A percentile compares a stretch with the other conserved stretches of the same genome.
Conservation (phyloP, 2,329 filamentous ascomycete species). For the Helminthosporium solani region DNA sequence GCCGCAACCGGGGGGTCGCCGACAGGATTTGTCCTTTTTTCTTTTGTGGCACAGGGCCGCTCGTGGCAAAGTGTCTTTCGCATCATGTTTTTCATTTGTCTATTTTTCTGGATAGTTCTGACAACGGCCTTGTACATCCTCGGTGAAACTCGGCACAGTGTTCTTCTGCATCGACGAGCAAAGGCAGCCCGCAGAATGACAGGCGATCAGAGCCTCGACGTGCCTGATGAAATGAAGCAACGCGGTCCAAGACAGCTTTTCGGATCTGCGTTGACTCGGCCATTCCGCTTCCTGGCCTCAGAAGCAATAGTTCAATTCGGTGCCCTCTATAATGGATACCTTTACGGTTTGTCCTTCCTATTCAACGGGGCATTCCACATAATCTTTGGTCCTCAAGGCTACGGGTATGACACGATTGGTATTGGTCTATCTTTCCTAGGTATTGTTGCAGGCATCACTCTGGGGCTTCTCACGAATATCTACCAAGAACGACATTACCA, state of each 20-base stretch:
- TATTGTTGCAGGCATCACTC: conserved; percentile 44
- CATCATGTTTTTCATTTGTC: conserved; percentile 49
- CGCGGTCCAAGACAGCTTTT: conserved; percentile 44
- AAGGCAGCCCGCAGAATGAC: conserved; percentile 27
- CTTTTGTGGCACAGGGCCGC: conserved; percentile 46
- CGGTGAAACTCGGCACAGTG: conserved; percentile 49
- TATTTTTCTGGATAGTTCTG: conserved; percentile 48
- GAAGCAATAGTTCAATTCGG: conserved; percentile 52
- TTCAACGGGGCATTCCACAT: conserved; percentile 54
- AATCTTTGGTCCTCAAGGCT: conserved; percentile 49
- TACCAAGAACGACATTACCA: conserved; percentile 50
- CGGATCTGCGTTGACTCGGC: conserved; percentile 46
- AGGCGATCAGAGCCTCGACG: conserved; percentile 28
- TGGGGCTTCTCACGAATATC: conserved; percentile 48
- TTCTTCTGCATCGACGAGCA: conserved; percentile 44
- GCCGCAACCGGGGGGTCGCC: conserved; percentile 50
- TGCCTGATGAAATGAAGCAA: conserved; percentile 45
- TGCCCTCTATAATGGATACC: conserved; percentile 52
- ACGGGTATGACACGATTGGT: conserved; percentile 44
- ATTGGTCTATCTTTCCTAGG: conserved; percentile 47
- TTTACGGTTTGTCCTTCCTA: conserved; percentile 52
- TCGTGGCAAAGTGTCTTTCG: conserved; percentile 50
- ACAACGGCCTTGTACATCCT: conserved; percentile 38
- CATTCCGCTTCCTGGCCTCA: conserved; percentile 49
- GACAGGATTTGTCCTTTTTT: conserved; percentile 50